Conservation (phyloP, 176 grass and related monocot genomes). For the Cymbopogon citratus region DNA sequence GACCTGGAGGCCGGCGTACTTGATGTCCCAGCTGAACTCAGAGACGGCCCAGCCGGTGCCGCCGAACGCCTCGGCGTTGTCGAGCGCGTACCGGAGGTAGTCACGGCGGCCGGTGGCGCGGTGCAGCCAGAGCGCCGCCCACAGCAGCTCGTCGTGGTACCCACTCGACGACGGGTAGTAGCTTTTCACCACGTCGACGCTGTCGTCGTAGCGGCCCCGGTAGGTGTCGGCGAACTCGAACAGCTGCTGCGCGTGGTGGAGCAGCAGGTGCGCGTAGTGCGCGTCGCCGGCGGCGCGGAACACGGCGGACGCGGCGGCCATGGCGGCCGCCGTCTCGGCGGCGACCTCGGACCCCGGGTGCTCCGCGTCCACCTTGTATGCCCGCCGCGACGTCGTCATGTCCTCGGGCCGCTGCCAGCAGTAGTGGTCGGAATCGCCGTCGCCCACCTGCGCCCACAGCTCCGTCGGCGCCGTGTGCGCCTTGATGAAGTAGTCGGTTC, state of each 20-base stretch:
- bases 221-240: slow-evolving; percentile 82
- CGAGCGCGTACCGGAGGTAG: slow-evolving; percentile 54
- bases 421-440: slow-evolving; percentile 62
- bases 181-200: slow-evolving; percentile 54
- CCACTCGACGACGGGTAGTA: slow-evolving; percentile 84
- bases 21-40: slow-evolving; percentile 99
- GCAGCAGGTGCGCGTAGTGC: slow-evolving; percentile 68
- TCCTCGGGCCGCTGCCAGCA: slow-evolving; percentile 79
- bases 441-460: slow-evolving; percentile 76
- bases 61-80: slow-evolving; percentile 60
- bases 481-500: slow-evolving; percentile 84
- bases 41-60: slow-evolving; percentile 84
- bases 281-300: slow-evolving; percentile 57
- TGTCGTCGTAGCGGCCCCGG: slow-evolving; percentile 53
- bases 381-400: slow-evolving; percentile 68
- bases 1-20: slow-evolving; percentile 75
- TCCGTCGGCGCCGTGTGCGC: slow-evolving; percentile 58
- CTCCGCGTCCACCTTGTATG: slow-evolving; percentile 67
- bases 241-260: slow-evolving; percentile 77
- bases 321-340: slow-evolving; percentile 81
- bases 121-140: slow-evolving; percentile 92
- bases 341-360: slow-evolving; percentile 81
- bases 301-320: slow-evolving; percentile 69
- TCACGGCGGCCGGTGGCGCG: slow-evolving; percentile 45
- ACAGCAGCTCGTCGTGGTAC: slow-evolving; percentile 84